Base-by-base conservation (phyloP, 805 yeast species). In the Saccharomyces eubayanus region DNA sequence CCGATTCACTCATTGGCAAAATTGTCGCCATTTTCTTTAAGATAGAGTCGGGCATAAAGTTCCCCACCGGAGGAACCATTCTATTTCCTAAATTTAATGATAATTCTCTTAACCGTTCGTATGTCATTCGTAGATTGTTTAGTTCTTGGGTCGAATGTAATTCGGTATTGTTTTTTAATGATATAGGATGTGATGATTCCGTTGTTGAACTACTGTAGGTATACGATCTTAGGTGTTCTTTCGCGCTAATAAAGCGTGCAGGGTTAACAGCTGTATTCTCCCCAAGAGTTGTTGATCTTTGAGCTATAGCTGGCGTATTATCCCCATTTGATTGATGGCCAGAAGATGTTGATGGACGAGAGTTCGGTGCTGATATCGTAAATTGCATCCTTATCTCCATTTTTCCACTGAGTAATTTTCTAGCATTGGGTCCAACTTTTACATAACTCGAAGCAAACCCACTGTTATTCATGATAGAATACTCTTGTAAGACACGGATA, bases 361-460 rank as follows among this genome's bases (percentile, higher is more conserved):
- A 56, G 21, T 51, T 49, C 8, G 55, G 47, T 6, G 65, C 62
- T 2, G 64, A 54, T 21, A 57, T 50, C 30, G 75, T 72, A 64
- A 85, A 83, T 20, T 76, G 71, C 74, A 87, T 81, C 6, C 71
- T 66, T 12, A 87, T 74, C 49, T 67, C 72, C 53, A 74, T 72
- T 11, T 62, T 64, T 2, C 78, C 79, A 10, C 62, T 59, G 52
- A 85, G 62, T 1, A 89, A 74, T 1, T 64, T 65, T 14, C 69
- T 62, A 1, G 89, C 82, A 16, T 76, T 71, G 1, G 75, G 74
- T 0, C 96, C 96, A 1, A 76, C 60, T 57, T 76, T 75, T 5
- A 91, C 78, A 62, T 92, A 92, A 52, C 87, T 86, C 2, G 86
- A 74, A 0, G 96, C 88, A 73, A 85, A 91, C 0, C 96, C 95